Evolutionary conservation across 345 rosid genomes (phyloP).

Genomic region (Salix exigua): DNA sequence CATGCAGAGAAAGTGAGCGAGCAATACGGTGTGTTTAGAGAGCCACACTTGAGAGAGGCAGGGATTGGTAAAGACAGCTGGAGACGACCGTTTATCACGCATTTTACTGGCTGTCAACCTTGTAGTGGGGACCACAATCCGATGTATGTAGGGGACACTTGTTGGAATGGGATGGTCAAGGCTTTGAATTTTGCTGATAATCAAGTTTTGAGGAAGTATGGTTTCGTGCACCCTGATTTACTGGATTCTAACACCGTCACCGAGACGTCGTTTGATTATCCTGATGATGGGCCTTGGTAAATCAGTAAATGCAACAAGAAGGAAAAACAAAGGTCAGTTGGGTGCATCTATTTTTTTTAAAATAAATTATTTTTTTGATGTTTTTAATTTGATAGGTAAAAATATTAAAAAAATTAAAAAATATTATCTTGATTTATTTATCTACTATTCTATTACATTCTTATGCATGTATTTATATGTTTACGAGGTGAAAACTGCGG

Average conservation of each 20-base stretch:
- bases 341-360: too few species aligned
- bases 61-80: slow-evolving; percentile 51
- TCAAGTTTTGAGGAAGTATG: slow-evolving; percentile 80
- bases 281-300: slow-evolving; percentile 75
- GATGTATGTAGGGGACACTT: slow-evolving; percentile 70
- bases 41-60: slow-evolving; percentile 44
- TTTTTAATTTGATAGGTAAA: too few species aligned
- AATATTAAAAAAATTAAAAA: too few species aligned
- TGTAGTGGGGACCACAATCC: slow-evolving; percentile 82
- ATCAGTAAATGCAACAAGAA: background rate
- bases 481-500: too few species aligned
- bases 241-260: slow-evolving; percentile 47
- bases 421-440: too few species aligned
- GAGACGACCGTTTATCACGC: slow-evolving; percentile 83
- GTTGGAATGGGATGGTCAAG: slow-evolving; percentile 71
- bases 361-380: too few species aligned
- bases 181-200: slow-evolving; percentile 96
- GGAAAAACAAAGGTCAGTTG: background rate
- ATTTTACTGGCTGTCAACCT: slow-evolving; percentile 94
- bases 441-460: too few species aligned
- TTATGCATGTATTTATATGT: too few species aligned
- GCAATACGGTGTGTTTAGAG: slow-evolving; percentile 60
- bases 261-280: slow-evolving; percentile 72
- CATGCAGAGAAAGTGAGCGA: slow-evolving; percentile 89
- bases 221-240: slow-evolving; percentile 68